phyloP scores from a whole-genome alignment of 2,329 filamentous ascomycete species.

The Fusarium sp. region DNA sequence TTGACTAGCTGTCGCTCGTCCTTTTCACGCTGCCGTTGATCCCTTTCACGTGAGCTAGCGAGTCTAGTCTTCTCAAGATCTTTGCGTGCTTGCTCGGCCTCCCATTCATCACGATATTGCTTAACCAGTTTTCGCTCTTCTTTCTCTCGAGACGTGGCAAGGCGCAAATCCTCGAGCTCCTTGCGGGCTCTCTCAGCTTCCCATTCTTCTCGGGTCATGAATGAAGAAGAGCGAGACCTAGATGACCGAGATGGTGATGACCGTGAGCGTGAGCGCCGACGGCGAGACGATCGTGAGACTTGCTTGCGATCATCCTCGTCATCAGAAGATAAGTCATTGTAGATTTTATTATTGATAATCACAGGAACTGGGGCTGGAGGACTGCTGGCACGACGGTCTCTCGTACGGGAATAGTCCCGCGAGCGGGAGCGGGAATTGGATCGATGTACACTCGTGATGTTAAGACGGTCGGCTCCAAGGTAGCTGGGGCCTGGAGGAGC shows the following conservation, averaged over 20 bases:
- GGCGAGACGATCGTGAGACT: conserved; percentile 42
- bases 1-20: conserved; percentile 47
- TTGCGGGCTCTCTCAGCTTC: conserved; percentile 54
- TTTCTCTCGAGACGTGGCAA: conserved; percentile 54
- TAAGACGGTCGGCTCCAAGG: conserved; percentile 59
- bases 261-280: conserved; percentile 48
- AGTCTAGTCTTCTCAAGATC: conserved; percentile 60
- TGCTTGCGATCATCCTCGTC: conserved; percentile 50
- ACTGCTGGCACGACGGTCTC: conserved; percentile 59
- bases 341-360: conserved; percentile 68
- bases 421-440: conserved; percentile 46
- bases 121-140: conserved; percentile 54
- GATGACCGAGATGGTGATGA: conserved; percentile 51
- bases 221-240: conserved; percentile 48
- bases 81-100: conserved; percentile 53
- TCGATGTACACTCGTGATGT: conserved; percentile 56
- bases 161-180: conserved; percentile 59
- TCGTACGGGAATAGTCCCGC: conserved; percentile 58
- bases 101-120: conserved; percentile 57
- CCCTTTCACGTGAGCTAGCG: conserved; percentile 53
- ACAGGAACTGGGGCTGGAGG: conserved; percentile 57
- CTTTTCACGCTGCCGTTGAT: conserved; percentile 46
- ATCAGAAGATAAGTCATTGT: conserved; percentile 60
- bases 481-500: conserved; percentile 55
- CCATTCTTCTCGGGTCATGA: conserved; percentile 58